Conservation (phyloP, 1,284 basidiomycete genomes). For the Stereum hirsutum region DNA sequence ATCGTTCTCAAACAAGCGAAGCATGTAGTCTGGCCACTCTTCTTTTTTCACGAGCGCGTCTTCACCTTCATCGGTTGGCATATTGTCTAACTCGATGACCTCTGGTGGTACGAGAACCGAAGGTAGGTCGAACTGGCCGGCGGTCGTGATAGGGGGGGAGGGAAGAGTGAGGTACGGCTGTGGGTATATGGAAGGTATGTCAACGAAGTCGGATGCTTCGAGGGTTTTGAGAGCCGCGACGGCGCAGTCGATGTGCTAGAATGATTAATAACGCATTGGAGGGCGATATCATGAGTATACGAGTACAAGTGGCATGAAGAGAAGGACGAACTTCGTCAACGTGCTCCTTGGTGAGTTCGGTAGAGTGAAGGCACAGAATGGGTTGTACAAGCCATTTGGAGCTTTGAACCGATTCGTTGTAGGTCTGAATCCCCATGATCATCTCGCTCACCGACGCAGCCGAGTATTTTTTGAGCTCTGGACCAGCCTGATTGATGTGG, state of each 20-base stretch:
- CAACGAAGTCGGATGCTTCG: slow-evolving; percentile 46
- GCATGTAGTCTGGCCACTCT: slow-evolving; percentile 67
- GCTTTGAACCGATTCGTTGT: slow-evolving; percentile 47
- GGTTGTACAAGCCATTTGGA: slow-evolving; percentile 59
- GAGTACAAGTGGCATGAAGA: too few species aligned
- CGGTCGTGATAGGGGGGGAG: slow-evolving; percentile 30
- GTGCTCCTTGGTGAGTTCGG: slow-evolving; percentile 32
- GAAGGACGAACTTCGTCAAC: slow-evolving; percentile 44
- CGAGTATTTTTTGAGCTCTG: slow-evolving; percentile 41
- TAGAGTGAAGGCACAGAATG: slow-evolving; percentile 36
- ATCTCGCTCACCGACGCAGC: slow-evolving; percentile 48
- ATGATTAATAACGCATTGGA: neutral
- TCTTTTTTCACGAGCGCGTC: slow-evolving; percentile 65
- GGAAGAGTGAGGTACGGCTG: slow-evolving; percentile 46
- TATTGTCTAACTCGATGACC: slow-evolving; percentile 67
- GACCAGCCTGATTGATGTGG: slow-evolving; percentile 40
- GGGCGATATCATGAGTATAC: neutral
- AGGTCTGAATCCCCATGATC: slow-evolving; percentile 55
- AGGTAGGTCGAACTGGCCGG: slow-evolving; percentile 60
- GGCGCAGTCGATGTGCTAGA: slow-evolving; percentile 57
- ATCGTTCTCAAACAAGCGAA: slow-evolving; percentile 74
- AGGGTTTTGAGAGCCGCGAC: slow-evolving; percentile 45
- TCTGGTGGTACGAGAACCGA: slow-evolving; percentile 83
- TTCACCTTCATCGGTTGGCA: slow-evolving; percentile 54
- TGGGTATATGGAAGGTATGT: slow-evolving; percentile 47